Base-by-base conservation (phyloP, 768 basidiomycete genomes). In the Candolleomyces eurysporus region DNA sequence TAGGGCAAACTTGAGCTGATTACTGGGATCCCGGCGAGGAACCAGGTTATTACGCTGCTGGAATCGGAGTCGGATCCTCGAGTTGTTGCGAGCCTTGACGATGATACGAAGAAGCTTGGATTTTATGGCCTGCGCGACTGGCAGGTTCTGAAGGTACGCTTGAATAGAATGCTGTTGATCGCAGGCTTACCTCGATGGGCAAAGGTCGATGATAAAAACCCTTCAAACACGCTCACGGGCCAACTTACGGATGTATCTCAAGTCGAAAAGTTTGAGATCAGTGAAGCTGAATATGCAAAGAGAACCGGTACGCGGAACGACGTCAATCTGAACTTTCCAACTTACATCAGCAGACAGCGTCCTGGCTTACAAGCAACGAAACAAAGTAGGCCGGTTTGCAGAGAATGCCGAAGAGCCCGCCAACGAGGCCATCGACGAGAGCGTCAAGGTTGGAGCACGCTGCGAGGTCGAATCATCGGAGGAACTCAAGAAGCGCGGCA, bases 261-360 rank as follows among this genome's bases (percentile, higher is more conserved):
- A 73, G 94, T 97, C 1, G 88, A 97, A 30, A 97, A 98, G 72
- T 98, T 94, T 65, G 96, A 97, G 78, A 73, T 98, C 55, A 88
- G 86, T 8, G 82, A 87, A 4, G 85, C 85, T 4, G 92, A 89
- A 60, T 98, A 98, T 69, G 92, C 87, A 22, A 76, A 85, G 68
- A 77, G 95, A 66, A 78, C 84, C 76, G 95, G 96, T 94, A 64
- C 45, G 45, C 31, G 73, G 48, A 17, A 32, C 40, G 19, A n/a
- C 31, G 32, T 22, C n/a, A 5, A 42, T 43, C 57, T 26, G 39
- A 21, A 16, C n/a, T 46, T 21, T 64, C 43, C 52, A 55, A 61
- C 59, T 46, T 30, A 31, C 3, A 21, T 39, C 9, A 21, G n/a
- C 66, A 96, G 96, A 96, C 70, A 90, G 92, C 9, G 92, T 98